phyloP scores from a whole-genome alignment of 2,329 filamentous ascomycete genomes.

The Trichoderma sp. region DNA sequence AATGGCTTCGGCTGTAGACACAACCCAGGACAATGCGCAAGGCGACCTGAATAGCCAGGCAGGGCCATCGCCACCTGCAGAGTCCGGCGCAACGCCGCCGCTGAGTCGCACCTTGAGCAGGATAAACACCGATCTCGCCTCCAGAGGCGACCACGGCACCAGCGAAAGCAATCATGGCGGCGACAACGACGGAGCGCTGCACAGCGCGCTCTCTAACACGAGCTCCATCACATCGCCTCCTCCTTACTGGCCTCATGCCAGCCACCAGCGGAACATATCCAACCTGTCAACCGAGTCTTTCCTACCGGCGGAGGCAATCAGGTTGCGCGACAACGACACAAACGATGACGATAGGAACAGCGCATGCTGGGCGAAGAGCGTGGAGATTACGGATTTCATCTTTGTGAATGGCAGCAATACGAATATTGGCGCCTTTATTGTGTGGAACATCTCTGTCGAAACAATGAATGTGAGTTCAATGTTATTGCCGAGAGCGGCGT shows the following conservation, averaged over 20 bases:
- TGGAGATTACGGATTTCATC: slow-evolving; percentile 59
- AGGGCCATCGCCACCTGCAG: slow-evolving; percentile 21
- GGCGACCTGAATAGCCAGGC: slow-evolving; percentile 30
- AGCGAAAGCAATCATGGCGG: slow-evolving; percentile 2
- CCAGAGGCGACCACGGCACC: background rate
- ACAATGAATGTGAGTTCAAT: slow-evolving; percentile 70
- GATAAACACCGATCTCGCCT: slow-evolving; percentile 5
- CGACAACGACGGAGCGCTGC: slow-evolving; percentile 22
- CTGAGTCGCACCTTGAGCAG: background rate
- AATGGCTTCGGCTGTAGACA: slow-evolving; percentile 39
- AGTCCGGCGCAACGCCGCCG: slow-evolving; percentile 1
- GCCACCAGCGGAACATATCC: slow-evolving; percentile 42
- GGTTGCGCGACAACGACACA: slow-evolving; percentile 62
- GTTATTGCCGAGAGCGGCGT: background rate
- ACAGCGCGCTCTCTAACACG: slow-evolving; percentile 31
- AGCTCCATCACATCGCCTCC: slow-evolving; percentile 44
- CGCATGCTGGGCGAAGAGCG: slow-evolving; percentile 66
- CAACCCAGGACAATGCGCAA: slow-evolving; percentile 32
- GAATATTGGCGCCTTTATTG: slow-evolving; percentile 83
- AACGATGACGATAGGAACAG: slow-evolving; percentile 54
- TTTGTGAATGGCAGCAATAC: slow-evolving; percentile 58
- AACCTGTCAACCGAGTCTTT: slow-evolving; percentile 52
- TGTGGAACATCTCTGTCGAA: slow-evolving; percentile 88
- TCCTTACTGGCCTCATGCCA: slow-evolving; percentile 47
- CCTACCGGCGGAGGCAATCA: slow-evolving; percentile 57